Evolutionary conservation across 2,329 filamentous ascomycete genomes (phyloP).

Genomic region (Blastomyces parvus): DNA sequence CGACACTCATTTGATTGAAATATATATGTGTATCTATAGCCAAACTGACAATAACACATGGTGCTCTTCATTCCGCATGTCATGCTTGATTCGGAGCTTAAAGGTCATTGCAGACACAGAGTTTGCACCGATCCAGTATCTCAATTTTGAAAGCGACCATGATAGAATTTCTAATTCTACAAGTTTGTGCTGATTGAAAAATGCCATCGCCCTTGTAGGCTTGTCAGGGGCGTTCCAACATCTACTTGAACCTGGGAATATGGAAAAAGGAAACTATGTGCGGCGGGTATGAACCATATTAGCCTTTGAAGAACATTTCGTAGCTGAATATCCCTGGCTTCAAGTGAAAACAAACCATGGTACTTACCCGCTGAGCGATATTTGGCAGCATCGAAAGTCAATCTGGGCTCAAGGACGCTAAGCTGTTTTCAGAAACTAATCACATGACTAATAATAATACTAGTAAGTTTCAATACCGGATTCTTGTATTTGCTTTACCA

Average conservation of each 20-base stretch:
- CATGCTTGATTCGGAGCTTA: not conserved
- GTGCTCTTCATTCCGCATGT: not conserved
- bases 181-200: not conserved
- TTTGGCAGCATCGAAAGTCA: not conserved
- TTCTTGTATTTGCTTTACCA: not conserved
- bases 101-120: not conserved
- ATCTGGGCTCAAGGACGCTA: not conserved
- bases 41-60: not conserved
- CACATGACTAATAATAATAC: not conserved
- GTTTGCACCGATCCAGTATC: not conserved
- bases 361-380: not conserved
- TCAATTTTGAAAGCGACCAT: not conserved
- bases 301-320: not conserved
- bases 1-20: not conserved
- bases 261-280: not conserved
- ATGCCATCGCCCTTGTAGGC: not conserved
- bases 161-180: not conserved
- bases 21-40: not conserved
- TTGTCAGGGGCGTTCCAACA: not conserved
- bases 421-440: not conserved
- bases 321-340: no score
- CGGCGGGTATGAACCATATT: not conserved
- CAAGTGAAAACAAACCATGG: no score
- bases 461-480: conserved; percentile 4
- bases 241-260: not conserved